These are phyloP conservation scores for Alisma plantagoaquatica DNA, from an alignment of 106 monocot genomes.

Conservation along the genomic window DNA sequence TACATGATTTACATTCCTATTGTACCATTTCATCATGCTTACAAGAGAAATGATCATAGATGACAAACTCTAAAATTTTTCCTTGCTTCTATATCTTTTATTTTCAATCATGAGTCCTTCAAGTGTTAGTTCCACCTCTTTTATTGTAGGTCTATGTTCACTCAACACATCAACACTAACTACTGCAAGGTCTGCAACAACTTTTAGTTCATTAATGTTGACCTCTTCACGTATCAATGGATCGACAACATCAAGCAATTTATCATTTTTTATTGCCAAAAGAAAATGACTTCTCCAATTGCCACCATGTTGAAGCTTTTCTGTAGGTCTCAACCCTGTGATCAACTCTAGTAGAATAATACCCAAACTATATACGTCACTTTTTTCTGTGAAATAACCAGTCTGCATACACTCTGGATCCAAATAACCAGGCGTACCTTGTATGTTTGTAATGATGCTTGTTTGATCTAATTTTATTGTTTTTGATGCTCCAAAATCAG, in stretches of 20 bases:
- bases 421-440: not conserved
- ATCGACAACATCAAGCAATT: not conserved
- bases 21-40: too few relatives aligned
- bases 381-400: not conserved
- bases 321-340: not conserved
- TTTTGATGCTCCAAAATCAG: not conserved
- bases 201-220: not conserved
- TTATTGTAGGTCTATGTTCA: not conserved
- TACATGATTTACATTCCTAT: too few relatives aligned
- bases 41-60: too few relatives aligned
- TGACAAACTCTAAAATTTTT: too few relatives aligned
- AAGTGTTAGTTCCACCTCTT: not conserved
- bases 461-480: not conserved
- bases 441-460: not conserved
- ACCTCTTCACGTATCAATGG: not conserved
- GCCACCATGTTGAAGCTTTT: too few relatives aligned
- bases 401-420: not conserved
- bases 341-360: not conserved
- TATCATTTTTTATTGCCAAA: not conserved
- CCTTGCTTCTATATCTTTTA: too few relatives aligned
- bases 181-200: not conserved
- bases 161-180: not conserved
- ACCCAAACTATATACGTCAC: constrained; percentile 2
- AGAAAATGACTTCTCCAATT: not conserved
- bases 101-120: not conserved